Base-by-base conservation (phyloP, 257 asterid genomes). In the Schizonepeta tenuifolia region DNA sequence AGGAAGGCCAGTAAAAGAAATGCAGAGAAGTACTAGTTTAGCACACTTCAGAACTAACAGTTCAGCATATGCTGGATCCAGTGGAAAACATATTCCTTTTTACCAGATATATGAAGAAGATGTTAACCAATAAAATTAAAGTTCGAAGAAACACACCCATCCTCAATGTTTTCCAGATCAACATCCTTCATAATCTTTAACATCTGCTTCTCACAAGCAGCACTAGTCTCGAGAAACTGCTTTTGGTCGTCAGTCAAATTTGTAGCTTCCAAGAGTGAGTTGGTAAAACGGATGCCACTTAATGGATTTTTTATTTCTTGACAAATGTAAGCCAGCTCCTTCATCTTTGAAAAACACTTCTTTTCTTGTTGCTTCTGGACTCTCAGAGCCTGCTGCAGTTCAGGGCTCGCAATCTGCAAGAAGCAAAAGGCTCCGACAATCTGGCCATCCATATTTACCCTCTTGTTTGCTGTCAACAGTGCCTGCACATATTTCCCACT, bases 121-220 rank as follows among this genome's bases (percentile, higher is more conserved):
- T 31, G 36, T 31, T 31, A 31, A 31, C 36, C 36, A 38, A 44
- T 1, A 21, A 65, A 24, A 43, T 35, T 26, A 3, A 41, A 65
- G 71, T 53, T 26, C 31, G 66, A 60, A 46, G 20, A 69, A 61
- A 66, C 85, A 56, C 67, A 92, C 97, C 97, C 95, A 7, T 87
- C 86, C 75, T 89, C 96, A 17, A 93, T 83, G 80, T 62, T 89
- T 74, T 83, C 92, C 53, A 82, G 79, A 76, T 86, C 89, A 58
- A 86, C 88, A 63, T 93, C 98, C 82, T 75, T 81, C 77, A 88
- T 77, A 54, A 93, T 90, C 93, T 90, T 93, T n/a, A 78, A 66
- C 82, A 93, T 82, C 86, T 90, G 96, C 81, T 81, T 93, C 93
- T 86, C 95, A 75, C 97, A 93, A 78, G 98, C 91, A 72, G 87